phyloP scores from a whole-genome alignment of 1,139 yeast species.

The Scheffersomyces stambukii region DNA sequence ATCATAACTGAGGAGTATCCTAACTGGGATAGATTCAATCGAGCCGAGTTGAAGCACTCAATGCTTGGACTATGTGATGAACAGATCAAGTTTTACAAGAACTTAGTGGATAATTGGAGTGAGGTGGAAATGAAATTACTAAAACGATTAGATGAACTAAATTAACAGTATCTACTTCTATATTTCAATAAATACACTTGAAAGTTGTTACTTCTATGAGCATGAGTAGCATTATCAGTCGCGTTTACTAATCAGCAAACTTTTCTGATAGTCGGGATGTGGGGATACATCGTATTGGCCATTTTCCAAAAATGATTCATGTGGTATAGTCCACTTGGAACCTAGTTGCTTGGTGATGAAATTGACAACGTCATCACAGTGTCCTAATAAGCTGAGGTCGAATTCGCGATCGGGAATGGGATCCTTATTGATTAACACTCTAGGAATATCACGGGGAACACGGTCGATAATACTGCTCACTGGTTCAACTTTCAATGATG shows the following conservation, averaged over 20 bases:
- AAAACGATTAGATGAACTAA: conserved; percentile 34
- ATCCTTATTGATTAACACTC: conserved; percentile 74
- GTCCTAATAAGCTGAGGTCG: conserved; percentile 74
- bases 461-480: conserved; percentile 80
- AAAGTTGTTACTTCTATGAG: no score
- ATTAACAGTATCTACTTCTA: conserved; percentile 3
- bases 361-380: conserved; percentile 83
- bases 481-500: conserved; percentile 90
- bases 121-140: conserved; percentile 47
- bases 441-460: conserved; percentile 69
- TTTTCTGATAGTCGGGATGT: no score
- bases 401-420: conserved; percentile 76
- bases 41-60: conserved; percentile 68
- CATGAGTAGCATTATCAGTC: no score
- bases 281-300: no score
- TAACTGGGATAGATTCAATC: conserved; percentile 77
- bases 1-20: conserved; percentile 79
- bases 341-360: conserved; percentile 53
- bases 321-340: conserved; percentile 57
- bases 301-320: no score
- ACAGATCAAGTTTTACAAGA: conserved; percentile 71
- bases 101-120: conserved; percentile 71
- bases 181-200: conserved; percentile 1
- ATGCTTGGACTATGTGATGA: conserved; percentile 69
- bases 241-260: no score